Percentiles rank a stretch among this genome's conserved stretches.
phyloP scores from a whole-genome alignment of 306 rosid species.

The Citrullus colocynthis region DNA sequence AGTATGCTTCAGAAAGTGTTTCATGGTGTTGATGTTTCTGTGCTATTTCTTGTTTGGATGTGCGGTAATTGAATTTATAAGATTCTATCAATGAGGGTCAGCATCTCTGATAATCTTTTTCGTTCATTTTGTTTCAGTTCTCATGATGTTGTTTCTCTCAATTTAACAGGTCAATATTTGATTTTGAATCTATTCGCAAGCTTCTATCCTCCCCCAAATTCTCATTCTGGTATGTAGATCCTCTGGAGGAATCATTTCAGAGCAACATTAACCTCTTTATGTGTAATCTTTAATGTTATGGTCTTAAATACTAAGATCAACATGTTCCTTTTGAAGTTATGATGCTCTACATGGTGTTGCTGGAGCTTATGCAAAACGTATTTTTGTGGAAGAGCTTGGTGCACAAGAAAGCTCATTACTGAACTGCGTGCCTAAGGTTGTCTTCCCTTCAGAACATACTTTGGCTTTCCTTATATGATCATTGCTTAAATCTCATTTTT shows the following conservation, averaged over 20 bases:
- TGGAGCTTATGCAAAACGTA: constrained; percentile 90
- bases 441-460: neutral
- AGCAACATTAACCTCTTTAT: neutral
- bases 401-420: constrained; percentile 85
- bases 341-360: constrained; percentile 90
- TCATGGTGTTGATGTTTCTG: neutral
- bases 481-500: neutral
- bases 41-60: neutral
- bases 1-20: neutral
- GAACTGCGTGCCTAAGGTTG: constrained; percentile 89
- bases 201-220: constrained; percentile 73
- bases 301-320: neutral
- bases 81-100: neutral
- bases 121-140: neutral
- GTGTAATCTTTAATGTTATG: neutral
- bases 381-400: constrained; percentile 97
- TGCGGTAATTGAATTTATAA: neutral
- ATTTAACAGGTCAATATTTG: constrained; percentile 79
- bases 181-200: constrained; percentile 61
- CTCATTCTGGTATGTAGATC: constrained; percentile 66
- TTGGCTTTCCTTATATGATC: neutral
- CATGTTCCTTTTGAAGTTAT: constrained; percentile 29
- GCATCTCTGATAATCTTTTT: constrained; percentile 1
- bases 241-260: constrained; percentile 9
- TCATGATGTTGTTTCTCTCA: neutral